phyloP scores from a whole-genome alignment of 2,329 filamentous ascomycete genomes.

The Dactylella cylindrospora region DNA sequence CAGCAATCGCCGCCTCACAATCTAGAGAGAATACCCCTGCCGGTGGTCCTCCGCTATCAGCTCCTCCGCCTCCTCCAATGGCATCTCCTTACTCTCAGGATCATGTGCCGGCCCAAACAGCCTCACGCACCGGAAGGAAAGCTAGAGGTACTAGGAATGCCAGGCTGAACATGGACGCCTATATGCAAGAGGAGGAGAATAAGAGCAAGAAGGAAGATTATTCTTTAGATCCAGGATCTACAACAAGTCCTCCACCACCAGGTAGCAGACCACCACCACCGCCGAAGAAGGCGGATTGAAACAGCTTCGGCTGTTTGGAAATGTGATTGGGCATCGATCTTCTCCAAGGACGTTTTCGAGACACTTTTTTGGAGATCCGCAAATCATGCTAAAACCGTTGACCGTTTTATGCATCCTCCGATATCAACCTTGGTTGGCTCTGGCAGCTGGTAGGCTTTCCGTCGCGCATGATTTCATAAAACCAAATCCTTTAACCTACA shows the following conservation, averaged over 20 bases:
- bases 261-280: slow-evolving; percentile 43
- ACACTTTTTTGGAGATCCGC: no score
- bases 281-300: slow-evolving; percentile 25
- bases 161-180: slow-evolving; percentile 52
- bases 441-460: no score
- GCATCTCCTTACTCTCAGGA: slow-evolving; percentile 24
- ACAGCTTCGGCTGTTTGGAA: no score
- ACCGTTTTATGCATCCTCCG: no score
- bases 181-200: slow-evolving; percentile 55
- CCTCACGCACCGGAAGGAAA: slow-evolving; percentile 31
- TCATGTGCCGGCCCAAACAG: slow-evolving; percentile 38
- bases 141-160: slow-evolving; percentile 13
- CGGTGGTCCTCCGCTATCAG: not conserved
- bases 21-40: slow-evolving; percentile 17
- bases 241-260: slow-evolving; percentile 36
- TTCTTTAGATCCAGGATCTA: slow-evolving; percentile 12
- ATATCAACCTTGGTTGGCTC: no score
- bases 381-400: no score
- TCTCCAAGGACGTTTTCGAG: no score
- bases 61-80: slow-evolving; percentile 36
- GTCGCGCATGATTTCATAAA: no score
- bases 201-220: slow-evolving; percentile 54
- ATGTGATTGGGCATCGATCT: no score
- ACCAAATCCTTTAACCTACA: no score
- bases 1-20: slow-evolving; percentile 32